phyloP scores from a whole-genome alignment of 345 rosid species.

The Garcia nutans region DNA sequence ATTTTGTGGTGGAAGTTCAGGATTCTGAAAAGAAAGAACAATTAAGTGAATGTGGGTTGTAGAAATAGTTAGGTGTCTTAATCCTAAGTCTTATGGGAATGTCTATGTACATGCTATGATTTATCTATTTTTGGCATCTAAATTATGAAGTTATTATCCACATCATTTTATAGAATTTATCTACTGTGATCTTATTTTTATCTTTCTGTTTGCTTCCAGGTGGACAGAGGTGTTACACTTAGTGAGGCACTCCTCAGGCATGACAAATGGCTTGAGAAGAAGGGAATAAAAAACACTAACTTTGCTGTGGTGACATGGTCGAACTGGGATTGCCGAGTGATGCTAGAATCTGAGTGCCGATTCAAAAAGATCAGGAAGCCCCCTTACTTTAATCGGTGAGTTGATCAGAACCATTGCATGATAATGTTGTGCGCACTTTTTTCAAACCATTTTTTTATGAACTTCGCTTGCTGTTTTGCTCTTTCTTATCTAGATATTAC shows the following conservation, averaged over 20 bases:
- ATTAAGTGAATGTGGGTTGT: background rate
- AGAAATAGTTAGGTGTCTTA: background rate
- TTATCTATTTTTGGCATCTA: background rate
- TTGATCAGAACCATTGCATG: background rate
- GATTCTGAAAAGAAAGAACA: background rate
- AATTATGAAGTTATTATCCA: background rate
- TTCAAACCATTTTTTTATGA: background rate
- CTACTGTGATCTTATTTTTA: slow-evolving; percentile 1
- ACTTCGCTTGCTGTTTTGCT: background rate
- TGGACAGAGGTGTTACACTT: slow-evolving; percentile 45
- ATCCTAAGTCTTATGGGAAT: background rate
- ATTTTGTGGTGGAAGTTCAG: background rate
- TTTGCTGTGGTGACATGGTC: slow-evolving; percentile 52
- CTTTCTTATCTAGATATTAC: background rate
- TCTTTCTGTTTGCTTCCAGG: slow-evolving; percentile 27
- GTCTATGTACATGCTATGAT: background rate
- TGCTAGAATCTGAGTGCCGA: slow-evolving; percentile 53
- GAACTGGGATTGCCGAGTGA: slow-evolving; percentile 50
- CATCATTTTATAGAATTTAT: no score
- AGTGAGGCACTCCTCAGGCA: slow-evolving; percentile 48
- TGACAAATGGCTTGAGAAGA: slow-evolving; percentile 51
- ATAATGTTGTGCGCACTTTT: background rate
- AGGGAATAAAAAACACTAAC: slow-evolving; percentile 42
- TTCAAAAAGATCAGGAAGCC: slow-evolving; percentile 46
- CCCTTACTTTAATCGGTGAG: slow-evolving; percentile 44